A percentile compares a stretch with the other conserved stretches of the same genome.
Evolutionary conservation across 495 filamentous ascomycete species (phyloP).

Genomic region (Venustampulla echinocandica): DNA sequence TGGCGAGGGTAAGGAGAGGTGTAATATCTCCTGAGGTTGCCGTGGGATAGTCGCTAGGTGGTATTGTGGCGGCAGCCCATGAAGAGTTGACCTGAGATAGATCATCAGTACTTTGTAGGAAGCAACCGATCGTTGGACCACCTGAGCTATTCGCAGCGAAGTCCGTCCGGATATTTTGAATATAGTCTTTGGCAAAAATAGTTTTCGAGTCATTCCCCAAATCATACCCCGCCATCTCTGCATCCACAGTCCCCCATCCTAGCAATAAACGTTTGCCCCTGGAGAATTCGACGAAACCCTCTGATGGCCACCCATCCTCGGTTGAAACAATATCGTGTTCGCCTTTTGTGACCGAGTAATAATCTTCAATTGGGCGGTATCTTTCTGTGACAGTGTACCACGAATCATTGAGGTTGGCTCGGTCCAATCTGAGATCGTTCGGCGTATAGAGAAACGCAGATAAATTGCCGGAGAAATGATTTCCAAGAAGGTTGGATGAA

Average conservation of each 20-base stretch:
- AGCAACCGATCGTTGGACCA: conserved; percentile 40
- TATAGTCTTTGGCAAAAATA: conserved; percentile 18
- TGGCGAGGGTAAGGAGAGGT: conserved; percentile 24
- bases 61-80: conserved; percentile 40
- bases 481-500: conserved; percentile 26
- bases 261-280: conserved; percentile 41
- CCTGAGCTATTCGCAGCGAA: conserved; percentile 25
- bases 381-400: conserved; percentile 43
- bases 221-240: conserved; percentile 47
- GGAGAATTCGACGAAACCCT: conserved; percentile 45
- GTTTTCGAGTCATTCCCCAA: conserved; percentile 28
- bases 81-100: conserved; percentile 45
- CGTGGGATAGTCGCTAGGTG: conserved; percentile 25
- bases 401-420: conserved; percentile 47
- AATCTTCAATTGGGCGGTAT: conserved; percentile 41
- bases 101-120: conserved; percentile 33
- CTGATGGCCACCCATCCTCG: conserved; percentile 54
- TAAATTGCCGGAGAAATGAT: conserved; percentile 31
- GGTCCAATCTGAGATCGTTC: conserved; percentile 34
- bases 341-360: conserved; percentile 37
- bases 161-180: conserved; percentile 11
- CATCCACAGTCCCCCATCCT: conserved; percentile 46
- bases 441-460: conserved; percentile 47
- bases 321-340: conserved; percentile 36
- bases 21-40: conserved; percentile 23